Evolutionary conservation across 306 rosid genomes (phyloP).

Genomic region (Herpetospermum pedunculosum): DNA sequence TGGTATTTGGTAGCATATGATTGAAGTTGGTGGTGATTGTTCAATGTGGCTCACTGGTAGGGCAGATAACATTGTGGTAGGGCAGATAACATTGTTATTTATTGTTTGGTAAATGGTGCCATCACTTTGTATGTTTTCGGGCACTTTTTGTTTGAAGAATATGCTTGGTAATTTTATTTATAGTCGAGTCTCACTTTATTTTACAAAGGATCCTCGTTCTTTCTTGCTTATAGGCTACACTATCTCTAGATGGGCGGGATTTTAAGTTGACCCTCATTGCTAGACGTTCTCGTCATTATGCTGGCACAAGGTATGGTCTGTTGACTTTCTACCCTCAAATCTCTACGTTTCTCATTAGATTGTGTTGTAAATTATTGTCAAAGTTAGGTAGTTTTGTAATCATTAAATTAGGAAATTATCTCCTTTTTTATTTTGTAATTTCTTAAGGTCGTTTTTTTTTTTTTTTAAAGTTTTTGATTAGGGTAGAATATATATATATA

Average conservation of each 20-base stretch:
- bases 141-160: background rate
- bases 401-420: too few species aligned
- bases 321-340: background rate
- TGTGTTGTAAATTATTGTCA: too few species aligned
- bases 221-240: constrained; percentile 42
- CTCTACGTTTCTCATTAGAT: background rate
- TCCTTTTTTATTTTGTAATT: too few species aligned
- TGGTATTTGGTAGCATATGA: background rate
- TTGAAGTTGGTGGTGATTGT: background rate
- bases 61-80: background rate
- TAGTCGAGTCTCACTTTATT: background rate
- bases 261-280: constrained; percentile 64
- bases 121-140: background rate
- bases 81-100: background rate
- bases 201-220: constrained; percentile 16
- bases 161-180: background rate
- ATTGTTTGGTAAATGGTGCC: background rate
- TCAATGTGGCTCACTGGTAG: background rate
- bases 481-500: too few species aligned
- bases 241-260: constrained; percentile 54
- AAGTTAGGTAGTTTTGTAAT: too few species aligned
- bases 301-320: constrained; percentile 70
- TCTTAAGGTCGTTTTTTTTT: too few species aligned
- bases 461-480: too few species aligned
- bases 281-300: constrained; percentile 96